A percentile compares a stretch with the other conserved stretches of the same genome.
phyloP scores from a whole-genome alignment of 371 early-diverging fungal species.

The Actinomortierella wolfii region DNA sequence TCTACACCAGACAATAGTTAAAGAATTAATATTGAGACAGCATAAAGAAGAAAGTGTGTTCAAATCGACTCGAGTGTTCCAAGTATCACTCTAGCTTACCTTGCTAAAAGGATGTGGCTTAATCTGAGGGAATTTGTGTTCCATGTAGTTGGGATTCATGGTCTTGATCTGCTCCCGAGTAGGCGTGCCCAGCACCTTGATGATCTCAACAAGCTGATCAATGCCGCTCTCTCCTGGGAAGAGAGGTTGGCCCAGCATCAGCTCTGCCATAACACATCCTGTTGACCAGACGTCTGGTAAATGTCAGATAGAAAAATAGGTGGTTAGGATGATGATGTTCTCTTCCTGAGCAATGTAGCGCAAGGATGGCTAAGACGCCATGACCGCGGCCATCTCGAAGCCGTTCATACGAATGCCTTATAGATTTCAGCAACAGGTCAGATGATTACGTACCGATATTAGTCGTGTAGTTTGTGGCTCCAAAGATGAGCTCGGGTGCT shows the following conservation, averaged over 20 bases:
- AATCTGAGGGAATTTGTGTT: slow-evolving; percentile 98
- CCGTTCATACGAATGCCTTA: too few relatives aligned
- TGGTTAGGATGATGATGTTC: too few relatives aligned
- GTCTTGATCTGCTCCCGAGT: slow-evolving; percentile 92
- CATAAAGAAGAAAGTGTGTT: background rate
- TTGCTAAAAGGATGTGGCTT: slow-evolving; percentile 90
- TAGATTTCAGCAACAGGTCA: too few relatives aligned
- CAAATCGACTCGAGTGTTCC: background rate
- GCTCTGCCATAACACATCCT: slow-evolving; percentile 99
- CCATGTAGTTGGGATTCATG: slow-evolving; percentile 97
- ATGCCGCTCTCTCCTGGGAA: slow-evolving; percentile 99
- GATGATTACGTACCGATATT: slow-evolving; percentile 70
- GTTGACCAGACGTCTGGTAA: slow-evolving; percentile 95
- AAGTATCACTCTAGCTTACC: slow-evolving; percentile 45
- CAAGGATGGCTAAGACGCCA: too few relatives aligned
- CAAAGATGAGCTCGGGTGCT: slow-evolving; percentile 98
- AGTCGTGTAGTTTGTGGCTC: slow-evolving; percentile 93
- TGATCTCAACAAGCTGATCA: slow-evolving; percentile 99
- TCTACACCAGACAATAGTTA: slow-evolving; percentile 40
- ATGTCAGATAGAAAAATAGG: background rate
- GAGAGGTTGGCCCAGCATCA: slow-evolving; percentile 94
- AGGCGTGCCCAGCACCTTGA: slow-evolving; percentile 99
- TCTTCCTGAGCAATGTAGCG: too few relatives aligned
- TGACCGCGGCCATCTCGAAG: too few relatives aligned
- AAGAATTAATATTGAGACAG: background rate